A percentile compares a stretch with the other conserved stretches of the same genome.
Conservation (phyloP, 192 early-diverging fungal species). For the Coemansia sp. region DNA sequence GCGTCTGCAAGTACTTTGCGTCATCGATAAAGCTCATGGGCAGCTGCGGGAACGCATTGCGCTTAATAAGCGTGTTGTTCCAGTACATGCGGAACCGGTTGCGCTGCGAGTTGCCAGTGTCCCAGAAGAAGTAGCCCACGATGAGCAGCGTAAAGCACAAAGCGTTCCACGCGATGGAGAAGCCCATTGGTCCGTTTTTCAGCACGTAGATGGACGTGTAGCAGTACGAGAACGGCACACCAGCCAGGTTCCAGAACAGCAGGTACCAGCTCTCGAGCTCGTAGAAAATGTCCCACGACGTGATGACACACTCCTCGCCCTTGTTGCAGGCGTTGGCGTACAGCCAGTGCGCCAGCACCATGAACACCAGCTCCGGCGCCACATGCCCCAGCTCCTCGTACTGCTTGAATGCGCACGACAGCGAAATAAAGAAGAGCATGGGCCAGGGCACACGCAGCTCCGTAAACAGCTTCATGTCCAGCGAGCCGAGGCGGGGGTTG, state of each 20-base stretch:
- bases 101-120: slow-evolving; percentile 88
- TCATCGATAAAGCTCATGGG: slow-evolving; percentile 67
- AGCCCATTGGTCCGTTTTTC: slow-evolving; percentile 65
- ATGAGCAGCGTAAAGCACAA: slow-evolving; percentile 53
- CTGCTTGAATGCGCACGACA: slow-evolving; percentile 78
- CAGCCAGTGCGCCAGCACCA: slow-evolving; percentile 74
- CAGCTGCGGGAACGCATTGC: slow-evolving; percentile 59
- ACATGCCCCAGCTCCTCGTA: slow-evolving; percentile 71
- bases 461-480: slow-evolving; percentile 93
- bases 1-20: slow-evolving; percentile 84
- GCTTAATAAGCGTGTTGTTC: slow-evolving; percentile 55
- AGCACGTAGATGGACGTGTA: slow-evolving; percentile 85
- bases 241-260: slow-evolving; percentile 74
- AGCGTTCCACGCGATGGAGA: slow-evolving; percentile 48
- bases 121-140: slow-evolving; percentile 79
- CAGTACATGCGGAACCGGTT: slow-evolving; percentile 75
- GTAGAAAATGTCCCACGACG: slow-evolving; percentile 84
- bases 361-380: slow-evolving; percentile 75
- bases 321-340: slow-evolving; percentile 84
- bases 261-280: slow-evolving; percentile 71
- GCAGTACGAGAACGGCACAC: slow-evolving; percentile 91
- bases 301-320: slow-evolving; percentile 73
- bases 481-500: slow-evolving; percentile 82
- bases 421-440: slow-evolving; percentile 67
- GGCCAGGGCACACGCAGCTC: slow-evolving; percentile 94